Percentiles rank a stretch among this genome's conserved stretches.
phyloP scores from a whole-genome alignment of 2,329 filamentous ascomycete genomes.

The Cladosporium cucumerinum region DNA sequence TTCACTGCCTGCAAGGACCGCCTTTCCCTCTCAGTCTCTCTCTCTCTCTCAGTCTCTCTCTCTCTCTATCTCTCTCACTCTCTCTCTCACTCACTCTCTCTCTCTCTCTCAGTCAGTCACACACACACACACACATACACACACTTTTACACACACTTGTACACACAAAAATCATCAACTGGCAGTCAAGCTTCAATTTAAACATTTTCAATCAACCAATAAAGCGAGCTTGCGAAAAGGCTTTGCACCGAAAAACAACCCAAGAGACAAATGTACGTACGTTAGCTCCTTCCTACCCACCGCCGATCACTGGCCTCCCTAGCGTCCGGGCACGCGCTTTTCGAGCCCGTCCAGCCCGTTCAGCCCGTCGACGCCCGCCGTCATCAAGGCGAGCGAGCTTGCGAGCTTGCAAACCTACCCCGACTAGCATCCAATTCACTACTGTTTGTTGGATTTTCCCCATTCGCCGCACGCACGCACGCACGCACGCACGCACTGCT shows the following conservation, averaged over 20 bases:
- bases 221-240: neutral
- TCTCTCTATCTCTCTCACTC: too few species aligned
- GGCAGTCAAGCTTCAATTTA: neutral
- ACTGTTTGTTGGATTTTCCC: constrained; percentile 7
- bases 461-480: neutral
- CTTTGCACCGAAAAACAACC: neutral
- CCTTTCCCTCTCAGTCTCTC: neutral
- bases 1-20: neutral
- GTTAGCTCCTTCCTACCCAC: neutral
- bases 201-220: neutral
- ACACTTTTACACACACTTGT: too few species aligned
- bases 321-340: neutral
- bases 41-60: too few species aligned
- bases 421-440: neutral
- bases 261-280: neutral
- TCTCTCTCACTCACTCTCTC: too few species aligned
- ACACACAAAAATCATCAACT: neutral
- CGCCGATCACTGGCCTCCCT: neutral
- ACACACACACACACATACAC: too few species aligned
- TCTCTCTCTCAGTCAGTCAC: too few species aligned
- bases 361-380: neutral
- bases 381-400: neutral
- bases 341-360: neutral
- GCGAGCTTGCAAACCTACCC: constrained; percentile 4
- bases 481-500: too few species aligned